These are phyloP conservation scores for Populus hybrid DNA, from an alignment of 441 rosid genomes.

Conservation along the genomic window DNA sequence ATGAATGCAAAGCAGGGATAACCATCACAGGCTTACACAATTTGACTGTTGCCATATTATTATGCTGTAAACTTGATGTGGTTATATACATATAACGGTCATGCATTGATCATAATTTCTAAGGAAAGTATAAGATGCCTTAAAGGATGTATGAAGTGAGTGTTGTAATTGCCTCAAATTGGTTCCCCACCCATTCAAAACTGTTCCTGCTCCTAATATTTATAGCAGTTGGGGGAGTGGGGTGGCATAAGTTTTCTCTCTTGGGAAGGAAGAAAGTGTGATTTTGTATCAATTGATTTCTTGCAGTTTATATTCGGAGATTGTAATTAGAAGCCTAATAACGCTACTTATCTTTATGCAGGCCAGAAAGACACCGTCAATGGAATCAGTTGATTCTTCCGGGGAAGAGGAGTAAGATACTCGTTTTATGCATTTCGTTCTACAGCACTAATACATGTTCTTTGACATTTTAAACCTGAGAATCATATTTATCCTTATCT, in stretches of 20 bases:
- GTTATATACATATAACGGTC: neutral
- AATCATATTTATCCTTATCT: neutral
- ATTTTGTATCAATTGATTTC: neutral
- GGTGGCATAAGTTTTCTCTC: neutral
- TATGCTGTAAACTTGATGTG: neutral
- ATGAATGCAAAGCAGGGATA: neutral
- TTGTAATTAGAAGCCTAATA: constrained; percentile 15
- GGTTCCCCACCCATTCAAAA: neutral
- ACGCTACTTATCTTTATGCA: constrained; percentile 34
- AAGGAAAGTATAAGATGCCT: neutral
- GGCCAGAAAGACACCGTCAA: constrained; percentile 80
- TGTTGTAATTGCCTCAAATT: neutral
- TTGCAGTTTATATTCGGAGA: neutral
- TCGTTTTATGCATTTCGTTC: constrained; percentile 17
- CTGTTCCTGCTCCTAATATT: neutral
- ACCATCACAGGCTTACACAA: neutral
- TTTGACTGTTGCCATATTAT: neutral
- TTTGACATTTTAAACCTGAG: constrained; percentile 12
- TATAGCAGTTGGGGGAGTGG: neutral
- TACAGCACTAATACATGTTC: constrained; percentile 9
- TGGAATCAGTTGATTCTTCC: constrained; percentile 92
- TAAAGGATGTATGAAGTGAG: neutral
- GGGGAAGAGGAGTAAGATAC: constrained; percentile 97
- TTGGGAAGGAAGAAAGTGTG: neutral
- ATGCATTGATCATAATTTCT: neutral